phyloP scores from a whole-genome alignment of 495 filamentous ascomycete genomes.

The Neurospora discreta region DNA sequence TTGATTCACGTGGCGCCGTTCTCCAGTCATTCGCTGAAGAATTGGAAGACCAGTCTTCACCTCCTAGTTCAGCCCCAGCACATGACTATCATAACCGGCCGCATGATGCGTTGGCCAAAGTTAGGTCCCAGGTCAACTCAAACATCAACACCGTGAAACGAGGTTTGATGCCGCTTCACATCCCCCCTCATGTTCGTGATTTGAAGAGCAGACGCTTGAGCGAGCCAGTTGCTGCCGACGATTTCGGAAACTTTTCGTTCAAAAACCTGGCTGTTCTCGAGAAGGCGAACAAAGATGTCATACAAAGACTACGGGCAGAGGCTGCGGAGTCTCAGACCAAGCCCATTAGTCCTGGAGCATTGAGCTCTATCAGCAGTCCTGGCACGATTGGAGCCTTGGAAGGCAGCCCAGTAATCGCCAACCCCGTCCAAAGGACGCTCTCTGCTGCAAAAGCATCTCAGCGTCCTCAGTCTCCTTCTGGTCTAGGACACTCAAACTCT shows the following conservation, averaged over 20 bases:
- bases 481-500: conserved; percentile 67
- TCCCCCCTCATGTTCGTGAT: conserved; percentile 90
- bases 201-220: conserved; percentile 77
- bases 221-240: conserved; percentile 78
- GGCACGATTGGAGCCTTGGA: conserved; percentile 53
- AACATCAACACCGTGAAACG: conserved; percentile 74
- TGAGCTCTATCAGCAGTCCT: conserved; percentile 32
- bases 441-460: conserved; percentile 65
- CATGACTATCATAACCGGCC: conserved; percentile 73
- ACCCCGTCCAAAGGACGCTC: conserved; percentile 68
- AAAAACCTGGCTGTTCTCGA: conserved; percentile 95
- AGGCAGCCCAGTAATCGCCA: conserved; percentile 71
- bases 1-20: conserved; percentile 83
- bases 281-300: conserved; percentile 97
- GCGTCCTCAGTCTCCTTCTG: conserved; percentile 77
- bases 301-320: conserved; percentile 87
- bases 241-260: conserved; percentile 93
- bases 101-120: conserved; percentile 87
- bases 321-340: conserved; percentile 60
- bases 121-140: conserved; percentile 77
- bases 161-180: conserved; percentile 86
- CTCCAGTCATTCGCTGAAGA: conserved; percentile 85
- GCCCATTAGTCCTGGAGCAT: conserved; percentile 29
- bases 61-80: conserved; percentile 51
- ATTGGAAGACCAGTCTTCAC: conserved; percentile 77